phyloP scores from a whole-genome alignment of 148 eudicot genomes.

The Tetragonia tetragonoides region DNA sequence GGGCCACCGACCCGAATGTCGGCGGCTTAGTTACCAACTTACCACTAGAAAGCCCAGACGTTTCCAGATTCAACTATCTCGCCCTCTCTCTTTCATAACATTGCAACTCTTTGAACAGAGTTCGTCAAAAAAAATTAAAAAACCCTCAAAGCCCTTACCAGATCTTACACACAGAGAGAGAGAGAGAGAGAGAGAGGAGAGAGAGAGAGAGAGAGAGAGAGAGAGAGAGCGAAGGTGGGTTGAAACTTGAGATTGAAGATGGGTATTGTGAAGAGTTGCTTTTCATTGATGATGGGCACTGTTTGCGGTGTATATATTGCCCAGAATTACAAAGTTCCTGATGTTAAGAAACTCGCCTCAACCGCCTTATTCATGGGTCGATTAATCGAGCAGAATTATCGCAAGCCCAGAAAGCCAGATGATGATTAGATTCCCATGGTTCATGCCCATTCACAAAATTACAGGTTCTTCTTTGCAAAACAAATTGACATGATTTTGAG shows the following conservation, averaged over 20 bases:
- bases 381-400: slow-evolving; percentile 45
- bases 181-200: neutral
- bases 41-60: neutral
- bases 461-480: neutral
- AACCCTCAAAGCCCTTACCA: neutral
- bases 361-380: slow-evolving; percentile 41
- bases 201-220: neutral
- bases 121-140: neutral
- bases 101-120: neutral
- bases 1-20: neutral
- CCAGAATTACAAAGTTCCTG: slow-evolving; percentile 68
- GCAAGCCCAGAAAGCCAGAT: slow-evolving; percentile 42
- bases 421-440: slow-evolving; percentile 18
- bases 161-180: neutral
- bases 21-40: neutral
- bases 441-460: neutral
- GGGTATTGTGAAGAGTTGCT: slow-evolving; percentile 50
- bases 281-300: slow-evolving; percentile 53
- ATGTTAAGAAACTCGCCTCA: slow-evolving; percentile 43
- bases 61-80: neutral
- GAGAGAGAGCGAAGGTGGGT: neutral
- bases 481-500: neutral
- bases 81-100: neutral
- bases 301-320: slow-evolving; percentile 60
- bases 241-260: neutral